These are phyloP conservation scores for Fusarium buxicola DNA, from an alignment of 2,329 filamentous ascomycete species.

Conservation along the genomic window DNA sequence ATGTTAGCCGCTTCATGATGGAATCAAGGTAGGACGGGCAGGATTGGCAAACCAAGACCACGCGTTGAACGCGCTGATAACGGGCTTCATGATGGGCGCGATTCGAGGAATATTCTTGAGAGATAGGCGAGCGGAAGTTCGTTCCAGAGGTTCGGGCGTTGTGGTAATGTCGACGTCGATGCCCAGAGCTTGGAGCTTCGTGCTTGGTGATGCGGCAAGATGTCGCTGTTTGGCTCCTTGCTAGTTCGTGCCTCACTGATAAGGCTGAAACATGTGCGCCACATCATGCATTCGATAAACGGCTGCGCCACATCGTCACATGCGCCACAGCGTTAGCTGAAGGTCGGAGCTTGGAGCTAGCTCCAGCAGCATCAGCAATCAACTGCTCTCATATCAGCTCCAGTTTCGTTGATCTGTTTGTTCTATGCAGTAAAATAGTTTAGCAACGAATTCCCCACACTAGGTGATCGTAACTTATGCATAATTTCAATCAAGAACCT, in stretches of 20 bases:
- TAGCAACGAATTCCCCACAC: background rate
- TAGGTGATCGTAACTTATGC: background rate
- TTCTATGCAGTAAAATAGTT: constrained; percentile 4
- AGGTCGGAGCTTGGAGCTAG: background rate
- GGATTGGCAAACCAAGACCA: constrained; percentile 84
- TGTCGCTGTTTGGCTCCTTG: constrained; percentile 33
- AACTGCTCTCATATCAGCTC: background rate
- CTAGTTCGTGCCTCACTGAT: constrained; percentile 44
- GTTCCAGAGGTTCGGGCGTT: constrained; percentile 9
- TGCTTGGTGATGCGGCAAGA: constrained; percentile 36
- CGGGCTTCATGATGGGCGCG: constrained; percentile 82
- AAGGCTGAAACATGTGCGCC: constrained; percentile 40
- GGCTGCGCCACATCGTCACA: constrained; percentile 14
- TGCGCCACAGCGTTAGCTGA: constrained; percentile 10
- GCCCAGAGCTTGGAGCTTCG: constrained; percentile 35
- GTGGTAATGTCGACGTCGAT: constrained; percentile 34
- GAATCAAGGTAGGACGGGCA: constrained; percentile 16
- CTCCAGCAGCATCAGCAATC: background rate
- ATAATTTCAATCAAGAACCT: background rate
- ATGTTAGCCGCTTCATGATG: constrained; percentile 43
- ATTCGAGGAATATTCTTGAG: background rate
- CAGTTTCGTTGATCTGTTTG: background rate
- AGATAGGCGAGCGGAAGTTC: background rate
- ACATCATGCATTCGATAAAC: constrained; percentile 3
- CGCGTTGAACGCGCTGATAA: constrained; percentile 91